Percentiles rank a stretch among this genome's conserved stretches.
Conservation (phyloP, 352 stramenopile genomes). For the Globisporangium uncinulatum region DNA sequence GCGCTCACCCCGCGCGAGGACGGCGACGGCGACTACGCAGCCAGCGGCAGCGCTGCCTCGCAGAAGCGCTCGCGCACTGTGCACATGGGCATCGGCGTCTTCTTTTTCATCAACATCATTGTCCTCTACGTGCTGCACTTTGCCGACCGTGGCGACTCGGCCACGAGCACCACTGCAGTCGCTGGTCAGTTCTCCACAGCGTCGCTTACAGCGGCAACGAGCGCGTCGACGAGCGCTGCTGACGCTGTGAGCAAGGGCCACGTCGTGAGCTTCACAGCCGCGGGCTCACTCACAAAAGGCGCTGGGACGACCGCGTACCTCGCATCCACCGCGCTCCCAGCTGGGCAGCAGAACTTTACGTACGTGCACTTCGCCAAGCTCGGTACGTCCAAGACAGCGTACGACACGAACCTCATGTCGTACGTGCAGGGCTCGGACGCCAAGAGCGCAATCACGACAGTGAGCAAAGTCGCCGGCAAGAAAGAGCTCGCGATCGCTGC, state of each 20-base stretch:
- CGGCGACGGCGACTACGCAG: conserved; percentile 24
- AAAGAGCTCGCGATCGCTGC: conserved; percentile 49
- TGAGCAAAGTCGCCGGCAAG: conserved; percentile 25
- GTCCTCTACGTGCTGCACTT: conserved; percentile 83
- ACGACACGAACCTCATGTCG: conserved; percentile 50
- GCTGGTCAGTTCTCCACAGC: conserved; percentile 33
- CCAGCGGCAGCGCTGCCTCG: conserved; percentile 3
- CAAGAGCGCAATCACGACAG: conserved; percentile 45
- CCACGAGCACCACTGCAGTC: conserved; percentile 19
- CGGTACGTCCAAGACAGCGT: conserved; percentile 31
- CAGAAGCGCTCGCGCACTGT: conserved; percentile 28
- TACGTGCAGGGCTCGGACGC: conserved; percentile 45
- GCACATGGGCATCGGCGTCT: conserved; percentile 31
- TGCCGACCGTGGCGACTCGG: conserved; percentile 41
- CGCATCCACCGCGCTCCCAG: conserved; percentile 35
- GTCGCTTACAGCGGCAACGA: conserved; percentile 17
- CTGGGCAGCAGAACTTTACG: conserved; percentile 36
- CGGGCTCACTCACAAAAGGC: conserved; percentile 44
- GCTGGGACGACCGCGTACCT: conserved; percentile 73
- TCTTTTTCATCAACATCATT: conserved; percentile 78
- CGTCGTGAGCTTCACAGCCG: conserved; percentile 52
- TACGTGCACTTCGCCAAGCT: conserved; percentile 60
- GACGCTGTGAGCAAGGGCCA: conserved; percentile 31
- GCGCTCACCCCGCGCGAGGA: conserved; percentile 42
- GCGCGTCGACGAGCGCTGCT: conserved; percentile 3